These are phyloP conservation scores for Magnaporthiopsis rhizophila DNA, from an alignment of 2,329 filamentous ascomycete species.

Conservation along the genomic window DNA sequence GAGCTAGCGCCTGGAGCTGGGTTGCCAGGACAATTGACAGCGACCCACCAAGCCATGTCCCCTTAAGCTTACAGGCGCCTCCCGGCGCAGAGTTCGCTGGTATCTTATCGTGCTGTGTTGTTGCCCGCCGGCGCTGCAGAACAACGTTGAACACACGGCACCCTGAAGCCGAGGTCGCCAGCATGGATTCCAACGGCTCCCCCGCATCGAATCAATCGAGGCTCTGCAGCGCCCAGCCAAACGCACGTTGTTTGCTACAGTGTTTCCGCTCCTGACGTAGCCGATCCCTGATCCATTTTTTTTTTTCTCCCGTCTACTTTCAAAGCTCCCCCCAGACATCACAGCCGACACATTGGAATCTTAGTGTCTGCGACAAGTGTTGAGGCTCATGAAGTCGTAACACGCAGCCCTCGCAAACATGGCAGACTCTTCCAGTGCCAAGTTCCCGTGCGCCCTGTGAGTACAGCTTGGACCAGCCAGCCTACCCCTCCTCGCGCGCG, in stretches of 20 bases:
- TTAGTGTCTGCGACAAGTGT: neutral
- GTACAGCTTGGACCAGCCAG: slow-evolving; percentile 18
- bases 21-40: neutral
- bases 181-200: neutral
- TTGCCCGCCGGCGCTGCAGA: neutral
- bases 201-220: neutral
- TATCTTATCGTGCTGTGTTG: neutral
- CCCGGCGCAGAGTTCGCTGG: neutral
- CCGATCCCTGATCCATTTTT: neutral
- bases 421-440: slow-evolving; percentile 16
- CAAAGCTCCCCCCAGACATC: neutral
- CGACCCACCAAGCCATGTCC: neutral
- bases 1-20: neutral
- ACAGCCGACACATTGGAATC: neutral
- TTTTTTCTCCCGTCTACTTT: neutral
- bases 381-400: neutral
- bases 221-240: neutral
- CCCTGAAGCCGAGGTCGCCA: neutral
- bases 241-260: neutral
- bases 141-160: neutral
- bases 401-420: neutral
- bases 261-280: neutral
- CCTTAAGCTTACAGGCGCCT: neutral
- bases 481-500: neutral
- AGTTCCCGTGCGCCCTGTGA: slow-evolving; percentile 58